phyloP scores from a whole-genome alignment of 345 rosid species.

The Lagerstroemia speciosa region DNA sequence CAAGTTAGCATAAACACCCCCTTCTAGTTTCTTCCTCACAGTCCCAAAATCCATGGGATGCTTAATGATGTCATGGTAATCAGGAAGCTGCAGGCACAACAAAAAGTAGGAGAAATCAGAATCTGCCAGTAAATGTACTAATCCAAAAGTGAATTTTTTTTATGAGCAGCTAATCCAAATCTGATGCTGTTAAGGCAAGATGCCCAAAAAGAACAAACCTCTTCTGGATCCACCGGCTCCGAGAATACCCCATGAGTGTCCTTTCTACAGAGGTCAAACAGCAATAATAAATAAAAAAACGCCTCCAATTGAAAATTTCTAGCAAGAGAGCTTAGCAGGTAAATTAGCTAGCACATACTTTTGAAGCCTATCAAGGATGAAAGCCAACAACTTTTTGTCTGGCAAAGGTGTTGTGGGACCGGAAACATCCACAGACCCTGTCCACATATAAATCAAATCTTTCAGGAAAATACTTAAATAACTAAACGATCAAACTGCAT shows the following conservation, averaged over 20 bases:
- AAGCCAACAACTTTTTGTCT: slow-evolving; percentile 91
- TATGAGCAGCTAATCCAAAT: no score
- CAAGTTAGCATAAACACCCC: slow-evolving; percentile 56
- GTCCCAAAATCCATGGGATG: slow-evolving; percentile 90
- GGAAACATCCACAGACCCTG: slow-evolving; percentile 70
- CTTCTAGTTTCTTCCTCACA: slow-evolving; percentile 59
- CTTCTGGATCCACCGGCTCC: slow-evolving; percentile 76
- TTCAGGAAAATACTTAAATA: slow-evolving; percentile 4
- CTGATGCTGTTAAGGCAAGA: not conserved
- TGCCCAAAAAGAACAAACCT: slow-evolving; percentile 9
- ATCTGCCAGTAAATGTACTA: not conserved
- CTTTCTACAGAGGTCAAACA: slow-evolving; percentile 46
- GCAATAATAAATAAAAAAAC: slow-evolving; percentile 20
- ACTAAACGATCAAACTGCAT: slow-evolving; percentile 5
- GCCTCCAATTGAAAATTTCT: slow-evolving; percentile 11
- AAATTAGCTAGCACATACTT: slow-evolving; percentile 48
- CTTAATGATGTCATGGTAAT: slow-evolving; percentile 71
- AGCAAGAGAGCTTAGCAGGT: not conserved
- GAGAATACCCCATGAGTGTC: slow-evolving; percentile 93
- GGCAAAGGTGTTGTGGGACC: slow-evolving; percentile 98
- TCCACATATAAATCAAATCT: slow-evolving; percentile 36
- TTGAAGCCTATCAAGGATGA: slow-evolving; percentile 99
- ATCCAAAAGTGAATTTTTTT: no score
- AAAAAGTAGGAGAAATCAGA: not conserved
- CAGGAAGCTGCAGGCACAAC: slow-evolving; percentile 73